These are phyloP conservation scores for Thalia dealbata DNA, from an alignment of 176 grass and related monocot species.

Conservation along the genomic window DNA sequence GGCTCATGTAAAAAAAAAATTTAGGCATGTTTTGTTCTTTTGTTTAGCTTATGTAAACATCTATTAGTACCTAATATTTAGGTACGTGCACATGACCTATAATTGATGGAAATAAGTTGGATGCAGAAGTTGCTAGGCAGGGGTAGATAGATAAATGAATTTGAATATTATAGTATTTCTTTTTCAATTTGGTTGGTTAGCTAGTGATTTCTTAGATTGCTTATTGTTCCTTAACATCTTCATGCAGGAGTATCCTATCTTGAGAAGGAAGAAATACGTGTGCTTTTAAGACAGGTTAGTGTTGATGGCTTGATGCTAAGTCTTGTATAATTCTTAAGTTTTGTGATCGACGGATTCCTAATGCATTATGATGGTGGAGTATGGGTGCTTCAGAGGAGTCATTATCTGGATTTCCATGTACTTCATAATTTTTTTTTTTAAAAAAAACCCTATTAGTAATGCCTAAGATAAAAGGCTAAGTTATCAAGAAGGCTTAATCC, in stretches of 20 bases:
- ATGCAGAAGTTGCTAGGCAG: neutral
- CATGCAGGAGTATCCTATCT: slow-evolving; percentile 80
- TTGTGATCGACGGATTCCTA: neutral
- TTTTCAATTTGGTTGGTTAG: neutral
- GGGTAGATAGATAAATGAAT: neutral
- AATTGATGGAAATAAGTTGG: neutral
- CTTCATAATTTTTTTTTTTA: too few relatives aligned
- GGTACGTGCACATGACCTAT: neutral
- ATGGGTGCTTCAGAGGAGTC: too few relatives aligned
- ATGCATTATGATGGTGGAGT: neutral
- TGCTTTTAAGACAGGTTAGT: slow-evolving; percentile 83
- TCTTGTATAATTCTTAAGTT: slow-evolving; percentile 14
- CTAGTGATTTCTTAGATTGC: neutral
- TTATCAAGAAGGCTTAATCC: too few relatives aligned
- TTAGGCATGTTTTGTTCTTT: too few relatives aligned
- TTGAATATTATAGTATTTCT: too few relatives aligned
- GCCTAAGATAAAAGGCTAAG: too few relatives aligned
- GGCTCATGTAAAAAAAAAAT: too few relatives aligned
- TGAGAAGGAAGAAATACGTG: slow-evolving; percentile 97
- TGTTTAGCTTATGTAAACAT: too few relatives aligned
- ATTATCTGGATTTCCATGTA: too few relatives aligned
- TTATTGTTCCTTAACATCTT: slow-evolving; percentile 1
- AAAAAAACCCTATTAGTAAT: too few relatives aligned
- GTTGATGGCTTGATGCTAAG: slow-evolving; percentile 25
- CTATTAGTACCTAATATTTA: neutral